Evolutionary conservation across 2,329 filamentous ascomycete genomes (phyloP).

Genomic region (Aspergillus flavus): DNA sequence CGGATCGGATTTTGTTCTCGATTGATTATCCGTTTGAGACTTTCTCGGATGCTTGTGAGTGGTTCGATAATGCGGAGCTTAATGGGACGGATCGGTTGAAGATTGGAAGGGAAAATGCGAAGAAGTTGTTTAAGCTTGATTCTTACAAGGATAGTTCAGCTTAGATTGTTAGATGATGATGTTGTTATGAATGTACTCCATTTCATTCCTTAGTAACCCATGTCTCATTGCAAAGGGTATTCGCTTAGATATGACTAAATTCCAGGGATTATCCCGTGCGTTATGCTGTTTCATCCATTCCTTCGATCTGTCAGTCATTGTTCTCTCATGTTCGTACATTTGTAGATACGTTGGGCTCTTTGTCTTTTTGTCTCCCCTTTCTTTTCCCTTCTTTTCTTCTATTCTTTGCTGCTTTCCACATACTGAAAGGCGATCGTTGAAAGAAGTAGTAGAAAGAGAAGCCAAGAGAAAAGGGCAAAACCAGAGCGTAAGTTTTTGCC

Average conservation of each 20-base stretch:
- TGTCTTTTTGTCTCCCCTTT: background rate
- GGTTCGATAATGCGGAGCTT: conserved; percentile 47
- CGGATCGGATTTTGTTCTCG: conserved; percentile 45
- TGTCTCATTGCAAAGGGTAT: background rate
- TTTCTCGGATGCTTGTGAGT: conserved; percentile 46
- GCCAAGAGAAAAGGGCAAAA: background rate
- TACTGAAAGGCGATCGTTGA: background rate
- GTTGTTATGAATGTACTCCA: background rate
- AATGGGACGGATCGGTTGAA: conserved; percentile 40
- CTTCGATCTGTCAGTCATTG: background rate
- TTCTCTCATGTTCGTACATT: background rate
- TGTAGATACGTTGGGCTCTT: background rate
- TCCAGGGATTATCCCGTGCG: background rate
- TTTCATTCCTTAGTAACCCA: background rate
- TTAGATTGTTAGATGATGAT: conserved; percentile 8
- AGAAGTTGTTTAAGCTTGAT: conserved; percentile 44
- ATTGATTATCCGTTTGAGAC: conserved; percentile 47
- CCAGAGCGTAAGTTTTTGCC: background rate
- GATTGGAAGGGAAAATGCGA: conserved; percentile 52
- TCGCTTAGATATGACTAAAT: background rate
- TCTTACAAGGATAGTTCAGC: conserved; percentile 36
- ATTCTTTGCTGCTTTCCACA: background rate
- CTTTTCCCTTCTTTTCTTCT: background rate
- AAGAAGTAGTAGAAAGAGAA: background rate
- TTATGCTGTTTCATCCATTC: background rate